phyloP scores from a whole-genome alignment of 2,329 filamentous ascomycete genomes.

The Fusarium cicatricum region DNA sequence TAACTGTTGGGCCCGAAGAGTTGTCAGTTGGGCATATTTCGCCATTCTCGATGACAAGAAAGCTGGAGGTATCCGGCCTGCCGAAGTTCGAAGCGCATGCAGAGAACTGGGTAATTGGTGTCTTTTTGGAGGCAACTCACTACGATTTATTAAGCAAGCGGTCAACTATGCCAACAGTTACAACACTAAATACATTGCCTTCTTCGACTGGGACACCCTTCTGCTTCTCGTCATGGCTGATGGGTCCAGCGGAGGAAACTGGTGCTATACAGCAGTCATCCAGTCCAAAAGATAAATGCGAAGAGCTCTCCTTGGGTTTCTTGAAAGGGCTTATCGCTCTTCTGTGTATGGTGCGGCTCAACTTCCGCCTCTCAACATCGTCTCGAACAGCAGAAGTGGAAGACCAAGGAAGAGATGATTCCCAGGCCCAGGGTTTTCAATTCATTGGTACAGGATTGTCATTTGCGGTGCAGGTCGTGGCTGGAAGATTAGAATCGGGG shows the following conservation, averaged over 20 bases:
- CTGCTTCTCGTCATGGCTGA: neutral
- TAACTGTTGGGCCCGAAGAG: neutral
- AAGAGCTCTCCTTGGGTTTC: conserved; percentile 5
- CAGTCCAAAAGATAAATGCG: neutral
- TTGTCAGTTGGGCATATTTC: neutral
- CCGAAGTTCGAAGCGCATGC: neutral
- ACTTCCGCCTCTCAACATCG: no score
- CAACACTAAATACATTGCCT: conserved; percentile 2
- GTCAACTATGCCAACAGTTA: conserved; percentile 4
- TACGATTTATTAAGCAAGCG: neutral
- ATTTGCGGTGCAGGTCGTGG: no score
- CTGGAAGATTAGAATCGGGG: no score
- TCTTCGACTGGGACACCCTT: conserved; percentile 9
- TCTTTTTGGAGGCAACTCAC: neutral
- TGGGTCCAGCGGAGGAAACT: neutral
- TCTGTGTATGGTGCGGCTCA: no score
- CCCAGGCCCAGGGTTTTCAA: no score
- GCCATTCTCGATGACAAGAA: neutral
- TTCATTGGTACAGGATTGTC: no score
- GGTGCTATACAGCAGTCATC: neutral
- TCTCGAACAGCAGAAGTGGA: no score
- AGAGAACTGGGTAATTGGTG: neutral
- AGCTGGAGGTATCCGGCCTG: neutral
- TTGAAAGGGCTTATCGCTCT: neutral
- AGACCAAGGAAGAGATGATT: no score